Evolutionary conservation across 2,329 filamentous ascomycete genomes (phyloP), one percentile per base, ranked within the genome.

Genomic region (Alternaria infectoria): DNA sequence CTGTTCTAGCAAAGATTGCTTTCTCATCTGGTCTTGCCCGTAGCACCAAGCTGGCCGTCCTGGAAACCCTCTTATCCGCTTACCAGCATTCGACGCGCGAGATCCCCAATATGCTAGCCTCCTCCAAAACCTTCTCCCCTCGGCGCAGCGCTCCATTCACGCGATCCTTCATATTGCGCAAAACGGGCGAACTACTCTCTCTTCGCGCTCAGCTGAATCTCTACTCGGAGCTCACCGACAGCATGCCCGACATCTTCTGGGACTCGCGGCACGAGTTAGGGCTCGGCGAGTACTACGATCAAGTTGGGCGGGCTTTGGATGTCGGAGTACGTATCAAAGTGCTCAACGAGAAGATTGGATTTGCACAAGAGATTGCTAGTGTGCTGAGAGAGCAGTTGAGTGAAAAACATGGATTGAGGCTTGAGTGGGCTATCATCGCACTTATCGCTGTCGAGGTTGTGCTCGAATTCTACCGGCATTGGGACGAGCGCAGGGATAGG

Each of bases 261-360:
- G 96, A 99, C 79, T 91, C 88, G 71, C 88, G 89, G 54, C 91
- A 96, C 72, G 94, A 97, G 79, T 88, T 97, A 3, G 92, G 93
- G 1, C 86, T 99, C 3, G 96, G 97, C 79, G 91, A 91, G 28
- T 98, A 97, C 82, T 99, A 98, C 79, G 94, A 97, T 70, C 92
- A 96, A 79, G 93, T 97, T 44, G 94, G 95, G 44, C 89, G 90
- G 58, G 93, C 93, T 1, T 86, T 99, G 36, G 96, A 98, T 79
- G 94, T 98, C 23, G 92, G 92, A 32, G 92, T 96, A 25, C 88
- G 96, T 54, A 98, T 98, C 81, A 92, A 92, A 73, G 90, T 93
- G 17, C 82, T 98, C 70, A 99, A 99, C 79, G 93, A 97, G 82
- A 97, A 97, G 83, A 96, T 99, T 88, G 95, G 97, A 75, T 98